phyloP scores from a whole-genome alignment of 768 basidiomycete species.

The Boletales sp. region DNA sequence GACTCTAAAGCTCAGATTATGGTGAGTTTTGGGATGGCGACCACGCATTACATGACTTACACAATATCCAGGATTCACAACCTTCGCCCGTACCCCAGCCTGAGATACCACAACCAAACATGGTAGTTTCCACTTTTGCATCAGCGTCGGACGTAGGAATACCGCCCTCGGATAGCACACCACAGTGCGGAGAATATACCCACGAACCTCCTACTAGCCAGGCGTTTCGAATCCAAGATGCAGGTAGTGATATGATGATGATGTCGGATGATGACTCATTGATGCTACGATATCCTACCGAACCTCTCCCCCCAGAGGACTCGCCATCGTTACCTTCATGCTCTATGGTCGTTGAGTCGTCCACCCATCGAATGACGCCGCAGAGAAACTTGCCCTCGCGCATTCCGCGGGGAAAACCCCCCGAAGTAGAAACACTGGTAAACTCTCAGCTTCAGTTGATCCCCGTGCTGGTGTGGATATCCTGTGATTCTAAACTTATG shows the following conservation, averaged over 20 bases:
- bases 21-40: constrained; percentile 3
- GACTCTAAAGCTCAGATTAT: constrained; percentile 1
- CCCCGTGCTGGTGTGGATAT: constrained; percentile 42
- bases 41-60: no score
- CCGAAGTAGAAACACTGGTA: constrained; percentile 41
- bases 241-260: no score
- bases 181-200: neutral
- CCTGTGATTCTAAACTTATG: constrained; percentile 30
- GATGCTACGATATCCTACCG: neutral
- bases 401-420: constrained; percentile 33
- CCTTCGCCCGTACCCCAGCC: no score
- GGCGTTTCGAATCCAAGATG: no score
- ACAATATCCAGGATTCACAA: no score
- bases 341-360: neutral
- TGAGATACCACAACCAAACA: no score
- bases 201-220: neutral
- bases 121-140: neutral
- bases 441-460: constrained; percentile 35
- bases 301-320: neutral
- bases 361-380: neutral
- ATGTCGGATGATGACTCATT: no score
- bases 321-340: neutral
- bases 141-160: neutral
- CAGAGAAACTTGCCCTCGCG: neutral
- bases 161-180: neutral